Base-by-base conservation (phyloP, 306 rosid species). In the Vigna trinervia region DNA sequence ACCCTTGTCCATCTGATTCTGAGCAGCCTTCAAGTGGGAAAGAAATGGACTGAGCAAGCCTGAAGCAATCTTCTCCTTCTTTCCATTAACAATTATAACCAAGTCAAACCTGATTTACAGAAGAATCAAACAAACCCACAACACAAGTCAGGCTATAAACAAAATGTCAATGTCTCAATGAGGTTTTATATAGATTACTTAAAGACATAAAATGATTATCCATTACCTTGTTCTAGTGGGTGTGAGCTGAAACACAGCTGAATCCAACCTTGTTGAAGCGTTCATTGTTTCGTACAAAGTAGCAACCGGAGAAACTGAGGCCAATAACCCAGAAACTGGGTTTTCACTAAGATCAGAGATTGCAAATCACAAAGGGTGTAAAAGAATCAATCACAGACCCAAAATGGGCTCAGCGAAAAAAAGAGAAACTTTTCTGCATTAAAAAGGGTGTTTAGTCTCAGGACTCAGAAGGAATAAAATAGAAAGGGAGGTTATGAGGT, bases 1-100 rank as follows among this genome's bases (percentile, higher is more conserved):
- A 20, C 99, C 99, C 80, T 85, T 91, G 77, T 85, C 98, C 96
- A 96, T 87, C 86, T 93, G 99, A 78, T 96, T 96, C 79, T 91
- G 92, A n/a, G 99, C 99, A 85, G 87, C 78, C 87, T 81, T 96
- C 93, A 96, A 87, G 85, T 93, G 99, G 51, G 97, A 85, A 78
- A 96, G 93, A 84, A 92, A 96, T 19, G 99, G 96, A 57, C 83
- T 82, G 78, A 96, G 82, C 84, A 96, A 91, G 70, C 99, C 98
- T 0, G 99, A 88, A 62, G 96, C 99, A 66, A 96, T 84, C 79
- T 96, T 96, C 86, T 96, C 98, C 75, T 81, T 90, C 94, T 88
- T 96, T 74, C 97, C 98, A 85, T 93, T 85, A 67, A 89, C 90
- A 79, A 81, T 89, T 86, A 96, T 86, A 80, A 96, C 76, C 89